phyloP scores from a whole-genome alignment of 345 rosid genomes.

The Eucalyptus erythrocorys region DNA sequence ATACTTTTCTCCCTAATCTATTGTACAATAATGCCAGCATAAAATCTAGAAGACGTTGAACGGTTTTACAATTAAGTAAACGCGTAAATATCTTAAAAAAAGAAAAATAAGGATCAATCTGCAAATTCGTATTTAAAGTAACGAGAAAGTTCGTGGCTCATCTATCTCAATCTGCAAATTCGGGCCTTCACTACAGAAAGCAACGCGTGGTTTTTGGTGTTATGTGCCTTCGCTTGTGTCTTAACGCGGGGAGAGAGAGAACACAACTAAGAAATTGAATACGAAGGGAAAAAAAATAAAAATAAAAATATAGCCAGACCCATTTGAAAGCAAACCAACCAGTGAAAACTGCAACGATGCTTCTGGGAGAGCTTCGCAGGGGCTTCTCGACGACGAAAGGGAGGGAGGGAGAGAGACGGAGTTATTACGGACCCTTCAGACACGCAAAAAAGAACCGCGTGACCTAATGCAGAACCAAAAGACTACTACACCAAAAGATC shows the following conservation, averaged over 20 bases:
- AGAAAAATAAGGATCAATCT: neutral
- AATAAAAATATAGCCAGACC: neutral
- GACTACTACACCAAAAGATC: neutral
- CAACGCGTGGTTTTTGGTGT: neutral
- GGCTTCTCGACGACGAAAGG: neutral
- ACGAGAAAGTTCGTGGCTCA: neutral
- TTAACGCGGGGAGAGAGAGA: neutral
- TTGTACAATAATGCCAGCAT: neutral
- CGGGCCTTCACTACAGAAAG: neutral
- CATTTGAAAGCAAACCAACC: neutral
- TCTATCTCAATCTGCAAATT: neutral
- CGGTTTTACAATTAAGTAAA: neutral
- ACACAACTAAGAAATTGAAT: neutral
- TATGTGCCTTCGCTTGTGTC: neutral
- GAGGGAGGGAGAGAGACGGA: neutral
- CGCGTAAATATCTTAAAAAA: neutral
- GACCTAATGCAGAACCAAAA: neutral
- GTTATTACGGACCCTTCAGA: neutral
- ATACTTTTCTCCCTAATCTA: fast-evolving
- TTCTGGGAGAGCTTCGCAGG: neutral
- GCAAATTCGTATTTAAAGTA: neutral
- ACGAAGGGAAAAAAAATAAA: neutral
- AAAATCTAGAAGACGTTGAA: neutral
- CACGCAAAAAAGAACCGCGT: neutral
- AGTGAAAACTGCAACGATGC: neutral